Percentiles rank a stretch among this genome's conserved stretches.
These are phyloP conservation scores for Ascochyta clinopodiicola DNA, from an alignment of 2,329 filamentous ascomycete species.

Conservation along the genomic window DNA sequence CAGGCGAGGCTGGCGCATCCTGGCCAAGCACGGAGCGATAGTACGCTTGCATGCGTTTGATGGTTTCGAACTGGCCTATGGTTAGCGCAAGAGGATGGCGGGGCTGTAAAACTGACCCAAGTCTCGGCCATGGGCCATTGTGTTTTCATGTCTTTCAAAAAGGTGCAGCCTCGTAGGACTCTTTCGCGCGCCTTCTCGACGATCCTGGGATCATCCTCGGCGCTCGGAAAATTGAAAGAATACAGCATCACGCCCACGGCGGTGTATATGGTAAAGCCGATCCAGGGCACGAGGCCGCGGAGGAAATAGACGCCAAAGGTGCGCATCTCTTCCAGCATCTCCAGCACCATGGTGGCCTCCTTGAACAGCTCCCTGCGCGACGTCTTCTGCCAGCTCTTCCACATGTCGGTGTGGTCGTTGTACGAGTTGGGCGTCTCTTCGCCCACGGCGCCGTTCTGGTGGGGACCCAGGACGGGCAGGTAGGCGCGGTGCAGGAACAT, in stretches of 20 bases:
- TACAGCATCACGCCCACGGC: constrained; percentile 51
- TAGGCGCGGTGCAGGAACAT: constrained; percentile 53
- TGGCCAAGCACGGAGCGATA: constrained; percentile 47
- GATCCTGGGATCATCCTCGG: constrained; percentile 44
- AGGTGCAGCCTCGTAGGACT: constrained; percentile 47
- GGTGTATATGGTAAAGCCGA: constrained; percentile 52
- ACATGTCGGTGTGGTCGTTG: constrained; percentile 42
- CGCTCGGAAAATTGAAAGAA: constrained; percentile 47
- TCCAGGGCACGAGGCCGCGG: constrained; percentile 50
- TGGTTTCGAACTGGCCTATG: constrained; percentile 45
- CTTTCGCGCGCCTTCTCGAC: constrained; percentile 41
- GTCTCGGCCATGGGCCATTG: constrained; percentile 52
- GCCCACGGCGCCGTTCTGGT: constrained; percentile 30
- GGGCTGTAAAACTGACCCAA: constrained; percentile 35
- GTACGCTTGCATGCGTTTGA: constrained; percentile 52
- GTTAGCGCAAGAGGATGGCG: constrained; percentile 5
- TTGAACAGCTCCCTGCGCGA: constrained; percentile 47
- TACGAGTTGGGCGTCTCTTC: constrained; percentile 44
- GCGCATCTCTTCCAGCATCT: constrained; percentile 52
- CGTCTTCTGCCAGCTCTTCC: constrained; percentile 47
- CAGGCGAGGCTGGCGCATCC: constrained; percentile 43
- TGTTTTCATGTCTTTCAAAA: constrained; percentile 50
- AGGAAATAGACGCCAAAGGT: constrained; percentile 51
- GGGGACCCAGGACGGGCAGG: constrained; percentile 47
- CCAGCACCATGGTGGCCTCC: constrained; percentile 46